These are phyloP conservation scores for Lentinula detonsa DNA, from an alignment of 768 basidiomycete species.

Conservation along the genomic window DNA sequence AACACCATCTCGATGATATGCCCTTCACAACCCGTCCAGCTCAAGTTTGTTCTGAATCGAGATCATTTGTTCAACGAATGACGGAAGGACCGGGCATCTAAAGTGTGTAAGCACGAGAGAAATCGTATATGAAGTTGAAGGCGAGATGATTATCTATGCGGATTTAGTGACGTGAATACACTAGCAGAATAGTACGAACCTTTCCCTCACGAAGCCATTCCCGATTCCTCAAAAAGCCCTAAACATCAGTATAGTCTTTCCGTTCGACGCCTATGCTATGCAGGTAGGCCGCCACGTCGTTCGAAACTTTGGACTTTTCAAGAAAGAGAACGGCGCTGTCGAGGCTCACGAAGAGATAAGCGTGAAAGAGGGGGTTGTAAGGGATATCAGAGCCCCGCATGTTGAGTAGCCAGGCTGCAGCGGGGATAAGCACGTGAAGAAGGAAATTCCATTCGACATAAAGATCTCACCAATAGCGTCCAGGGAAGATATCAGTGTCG, in stretches of 20 bases:
- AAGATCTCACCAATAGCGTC: conserved; percentile 57
- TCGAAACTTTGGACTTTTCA: conserved; percentile 57
- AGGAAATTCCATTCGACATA: neutral
- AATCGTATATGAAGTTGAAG: conserved; percentile 77
- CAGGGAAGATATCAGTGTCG: conserved; percentile 60
- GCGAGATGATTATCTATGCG: conserved; percentile 55
- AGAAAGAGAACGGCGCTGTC: conserved; percentile 64
- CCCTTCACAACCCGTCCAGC: conserved; percentile 73
- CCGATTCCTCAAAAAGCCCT: conserved; percentile 69
- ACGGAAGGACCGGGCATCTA: conserved; percentile 68
- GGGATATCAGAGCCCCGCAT: conserved; percentile 87
- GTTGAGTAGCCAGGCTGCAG: conserved; percentile 78
- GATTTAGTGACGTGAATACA: neutral
- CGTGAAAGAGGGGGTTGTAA: conserved; percentile 87
- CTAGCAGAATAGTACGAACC: conserved; percentile 24
- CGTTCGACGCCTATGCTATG: conserved; percentile 48
- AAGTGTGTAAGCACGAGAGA: conserved; percentile 80
- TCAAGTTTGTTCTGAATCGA: conserved; percentile 86
- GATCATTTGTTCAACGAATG: conserved; percentile 72
- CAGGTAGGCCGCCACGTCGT: conserved; percentile 55
- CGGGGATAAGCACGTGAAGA: neutral
- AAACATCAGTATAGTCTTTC: conserved; percentile 69
- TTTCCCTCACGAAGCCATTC: conserved; percentile 78
- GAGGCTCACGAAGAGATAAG: conserved; percentile 72
- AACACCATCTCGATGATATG: conserved; percentile 87